phyloP scores from a whole-genome alignment of 257 asterid genomes.

The Gentiana macrophylla region DNA sequence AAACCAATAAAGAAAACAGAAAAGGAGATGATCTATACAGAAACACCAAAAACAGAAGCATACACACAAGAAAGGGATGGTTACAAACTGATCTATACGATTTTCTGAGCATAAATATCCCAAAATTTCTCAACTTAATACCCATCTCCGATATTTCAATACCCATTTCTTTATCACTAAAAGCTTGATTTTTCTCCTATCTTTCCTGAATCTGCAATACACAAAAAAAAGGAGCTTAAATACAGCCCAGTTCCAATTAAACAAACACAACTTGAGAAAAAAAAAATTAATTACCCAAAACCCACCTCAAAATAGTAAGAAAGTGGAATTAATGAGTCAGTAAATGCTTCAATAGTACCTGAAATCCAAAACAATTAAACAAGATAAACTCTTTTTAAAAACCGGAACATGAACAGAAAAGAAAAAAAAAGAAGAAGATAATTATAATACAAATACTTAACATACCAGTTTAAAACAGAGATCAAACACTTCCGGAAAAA shows the following conservation, averaged over 20 bases:
- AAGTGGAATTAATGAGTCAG: constrained; percentile 12
- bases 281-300: constrained; percentile 14
- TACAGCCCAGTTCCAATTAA: constrained; percentile 23
- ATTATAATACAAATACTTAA: background rate
- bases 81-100: constrained; percentile 45
- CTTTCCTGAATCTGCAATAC: constrained; percentile 31
- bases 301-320: constrained; percentile 17
- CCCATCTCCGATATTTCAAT: constrained; percentile 40
- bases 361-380: constrained; percentile 15
- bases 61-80: constrained; percentile 69
- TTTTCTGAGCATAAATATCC: constrained; percentile 35
- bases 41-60: constrained; percentile 54
- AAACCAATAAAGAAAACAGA: constrained; percentile 58
- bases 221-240: constrained; percentile 10
- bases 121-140: constrained; percentile 39
- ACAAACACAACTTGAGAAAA: constrained; percentile 23
- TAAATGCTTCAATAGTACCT: constrained; percentile 21
- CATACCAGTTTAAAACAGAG: constrained; percentile 19
- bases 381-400: constrained; percentile 3
- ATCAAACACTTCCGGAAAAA: constrained; percentile 7
- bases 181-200: background rate
- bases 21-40: constrained; percentile 68
- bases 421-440: background rate
- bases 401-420: background rate
- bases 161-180: constrained; percentile 34